Evolutionary conservation across 441 rosid species (phyloP).

Genomic region (Erodium trifolium): DNA sequence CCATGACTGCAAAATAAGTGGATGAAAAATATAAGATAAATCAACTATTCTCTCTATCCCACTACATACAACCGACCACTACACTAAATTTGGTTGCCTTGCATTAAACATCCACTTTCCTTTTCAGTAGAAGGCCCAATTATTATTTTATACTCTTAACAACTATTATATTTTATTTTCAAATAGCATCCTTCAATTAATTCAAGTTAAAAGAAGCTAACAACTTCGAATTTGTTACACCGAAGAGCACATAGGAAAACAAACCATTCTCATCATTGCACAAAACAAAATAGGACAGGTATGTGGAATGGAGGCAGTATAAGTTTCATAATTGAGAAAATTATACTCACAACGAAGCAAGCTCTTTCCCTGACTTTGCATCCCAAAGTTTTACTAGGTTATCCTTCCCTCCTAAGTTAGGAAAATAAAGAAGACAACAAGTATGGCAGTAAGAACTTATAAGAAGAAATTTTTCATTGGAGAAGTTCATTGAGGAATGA

Average conservation of each 20-base stretch:
- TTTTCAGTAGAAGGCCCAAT: background rate
- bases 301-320: background rate
- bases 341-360: slow-evolving; percentile 77
- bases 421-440: slow-evolving; percentile 17
- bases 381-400: slow-evolving; percentile 98
- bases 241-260: background rate
- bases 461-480: background rate
- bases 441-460: slow-evolving; percentile 13
- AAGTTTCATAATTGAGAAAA: background rate
- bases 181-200: background rate
- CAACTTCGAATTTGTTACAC: background rate
- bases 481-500: slow-evolving; percentile 15
- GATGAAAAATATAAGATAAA: slow-evolving; percentile 12
- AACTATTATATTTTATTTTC: background rate
- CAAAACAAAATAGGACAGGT: background rate
- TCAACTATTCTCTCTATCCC: background rate
- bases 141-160: background rate
- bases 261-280: background rate
- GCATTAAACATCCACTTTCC: background rate
- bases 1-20: slow-evolving; percentile 66
- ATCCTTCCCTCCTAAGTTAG: slow-evolving; percentile 79
- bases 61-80: slow-evolving; percentile 1
- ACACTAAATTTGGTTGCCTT: background rate
- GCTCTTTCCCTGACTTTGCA: slow-evolving; percentile 85
- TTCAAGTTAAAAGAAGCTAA: background rate